Evolutionary conservation across 2,329 filamentous ascomycete species (phyloP).

Genomic region (Mycosphaerelloides madeirae): DNA sequence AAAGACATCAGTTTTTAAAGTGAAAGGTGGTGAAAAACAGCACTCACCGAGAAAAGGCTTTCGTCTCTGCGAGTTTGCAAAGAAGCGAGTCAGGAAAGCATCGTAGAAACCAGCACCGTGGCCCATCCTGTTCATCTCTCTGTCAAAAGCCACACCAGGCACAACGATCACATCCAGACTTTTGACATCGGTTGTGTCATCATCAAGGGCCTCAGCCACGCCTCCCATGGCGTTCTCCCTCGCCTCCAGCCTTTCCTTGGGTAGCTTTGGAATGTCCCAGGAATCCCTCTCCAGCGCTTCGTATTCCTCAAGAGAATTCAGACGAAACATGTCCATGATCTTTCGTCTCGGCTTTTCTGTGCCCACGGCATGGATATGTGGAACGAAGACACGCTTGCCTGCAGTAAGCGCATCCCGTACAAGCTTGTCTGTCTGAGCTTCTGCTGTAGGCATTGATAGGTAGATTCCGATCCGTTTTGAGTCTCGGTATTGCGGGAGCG

Average conservation of each 20-base stretch:
- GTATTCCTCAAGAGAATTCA: conserved; percentile 71
- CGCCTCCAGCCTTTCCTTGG: conserved; percentile 57
- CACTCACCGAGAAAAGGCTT: conserved; percentile 58
- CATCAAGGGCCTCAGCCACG: conserved; percentile 41
- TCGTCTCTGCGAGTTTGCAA: conserved; percentile 31
- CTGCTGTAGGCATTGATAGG: conserved; percentile 83
- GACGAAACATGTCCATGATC: conserved; percentile 92
- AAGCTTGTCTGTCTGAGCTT: conserved; percentile 78
- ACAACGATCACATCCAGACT: conserved; percentile 81
- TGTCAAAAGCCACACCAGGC: conserved; percentile 90
- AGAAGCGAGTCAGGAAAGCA: conserved; percentile 77
- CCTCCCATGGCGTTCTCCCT: conserved; percentile 71
- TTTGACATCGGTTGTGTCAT: conserved; percentile 25
- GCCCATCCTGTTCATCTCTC: conserved; percentile 68
- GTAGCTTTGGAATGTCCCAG: conserved; percentile 93
- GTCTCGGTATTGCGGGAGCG: conserved; percentile 67
- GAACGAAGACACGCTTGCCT: conserved; percentile 86
- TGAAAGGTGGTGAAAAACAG: not conserved
- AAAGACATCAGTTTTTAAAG: conserved; percentile 8
- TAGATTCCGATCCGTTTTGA: conserved; percentile 79
- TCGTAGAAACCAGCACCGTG: conserved; percentile 98
- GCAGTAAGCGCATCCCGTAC: conserved; percentile 71
- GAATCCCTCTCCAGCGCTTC: conserved; percentile 69
- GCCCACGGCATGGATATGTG: conserved; percentile 57
- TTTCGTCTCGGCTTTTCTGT: conserved; percentile 43